Evolutionary conservation across 176 grass and related monocot genomes (phyloP), one percentile per base, ranked within the genome.

Genomic region (barley (Hordeum vulgare)): DNA sequence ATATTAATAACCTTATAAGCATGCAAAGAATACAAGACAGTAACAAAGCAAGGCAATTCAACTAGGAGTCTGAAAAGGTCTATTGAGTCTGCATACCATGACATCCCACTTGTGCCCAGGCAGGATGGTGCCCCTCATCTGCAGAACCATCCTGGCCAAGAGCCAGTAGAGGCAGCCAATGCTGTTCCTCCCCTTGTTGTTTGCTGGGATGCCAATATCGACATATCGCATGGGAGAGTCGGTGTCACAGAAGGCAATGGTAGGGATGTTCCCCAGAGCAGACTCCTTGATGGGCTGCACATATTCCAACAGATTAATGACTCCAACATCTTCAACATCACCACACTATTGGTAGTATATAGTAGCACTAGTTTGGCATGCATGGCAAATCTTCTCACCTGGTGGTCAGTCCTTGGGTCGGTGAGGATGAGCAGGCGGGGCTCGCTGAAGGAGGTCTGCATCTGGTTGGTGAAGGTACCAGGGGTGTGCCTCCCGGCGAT

Each of bases 81-180:
- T 12, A 9, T 25, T 63, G 54, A 74, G 57, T 8, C 9, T 5
- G 1, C 57, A 12, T 90, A 97, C 94, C 94, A 97, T 97, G 65
- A 97, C 91, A 31, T 97, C 94, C 94, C 94, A 97, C 78, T 97
- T 97, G 56, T 86, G 85, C 3, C 91, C 94, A 69, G 90, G 87
- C 17, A 91, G 75, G 66, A 97, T 97, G 6, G 94, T 97, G 36
- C 92, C 89, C 83, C 94, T 89, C 92, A 97, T 97, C 66, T 91
- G 86, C 71, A 97, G 83, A 79, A 97, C 92, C 94, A 97, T 97
- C 83, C 94, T 91, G 8, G 89, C 94, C 83, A 97, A 72, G 39
- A 97, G 85, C 94, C 94, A 97, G 87, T 92, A 97, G 24, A 97
- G 88, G 80, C 94, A 97, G 3, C 94, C 94, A 76, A 97, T 97